phyloP scores from a whole-genome alignment of 345 rosid genomes.

The Populus davidiana region DNA sequence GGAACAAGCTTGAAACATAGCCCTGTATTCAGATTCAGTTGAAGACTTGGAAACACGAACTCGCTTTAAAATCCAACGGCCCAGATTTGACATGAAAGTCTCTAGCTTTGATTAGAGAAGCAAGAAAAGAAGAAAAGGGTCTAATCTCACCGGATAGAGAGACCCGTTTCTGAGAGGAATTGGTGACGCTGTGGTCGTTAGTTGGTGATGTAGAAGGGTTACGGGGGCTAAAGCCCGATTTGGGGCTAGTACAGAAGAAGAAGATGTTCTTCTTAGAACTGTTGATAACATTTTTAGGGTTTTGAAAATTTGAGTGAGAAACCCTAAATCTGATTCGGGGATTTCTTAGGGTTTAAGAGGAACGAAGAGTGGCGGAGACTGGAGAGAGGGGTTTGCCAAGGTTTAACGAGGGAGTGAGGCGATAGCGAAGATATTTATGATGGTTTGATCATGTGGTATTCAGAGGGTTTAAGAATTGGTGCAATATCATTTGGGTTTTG shows the following conservation, averaged over 20 bases:
- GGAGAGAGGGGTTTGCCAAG: neutral
- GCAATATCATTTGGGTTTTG: neutral
- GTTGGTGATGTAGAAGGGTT: constrained; percentile 18
- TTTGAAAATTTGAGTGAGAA: neutral
- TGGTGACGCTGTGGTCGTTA: neutral
- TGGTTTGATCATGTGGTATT: neutral
- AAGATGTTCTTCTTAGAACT: constrained; percentile 39
- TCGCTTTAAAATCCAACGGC: constrained; percentile 47
- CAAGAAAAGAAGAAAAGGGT: neutral
- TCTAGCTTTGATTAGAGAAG: constrained; percentile 12
- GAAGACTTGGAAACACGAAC: neutral
- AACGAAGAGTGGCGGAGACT: neutral
- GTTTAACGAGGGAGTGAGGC: neutral
- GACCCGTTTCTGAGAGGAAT: neutral
- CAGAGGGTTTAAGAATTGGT: neutral
- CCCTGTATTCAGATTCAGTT: no score
- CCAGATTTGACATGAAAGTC: constrained; percentile 51
- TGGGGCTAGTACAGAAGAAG: constrained; percentile 9
- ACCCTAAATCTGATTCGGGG: neutral
- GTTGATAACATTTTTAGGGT: constrained; percentile 39
- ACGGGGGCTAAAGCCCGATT: constrained; percentile 30
- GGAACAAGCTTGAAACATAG: no score
- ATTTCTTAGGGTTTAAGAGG: constrained; percentile 4
- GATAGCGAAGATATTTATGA: neutral
- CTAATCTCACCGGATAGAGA: neutral